phyloP scores from a whole-genome alignment of 192 early-diverging fungal genomes.

The Coemansia furcata region DNA sequence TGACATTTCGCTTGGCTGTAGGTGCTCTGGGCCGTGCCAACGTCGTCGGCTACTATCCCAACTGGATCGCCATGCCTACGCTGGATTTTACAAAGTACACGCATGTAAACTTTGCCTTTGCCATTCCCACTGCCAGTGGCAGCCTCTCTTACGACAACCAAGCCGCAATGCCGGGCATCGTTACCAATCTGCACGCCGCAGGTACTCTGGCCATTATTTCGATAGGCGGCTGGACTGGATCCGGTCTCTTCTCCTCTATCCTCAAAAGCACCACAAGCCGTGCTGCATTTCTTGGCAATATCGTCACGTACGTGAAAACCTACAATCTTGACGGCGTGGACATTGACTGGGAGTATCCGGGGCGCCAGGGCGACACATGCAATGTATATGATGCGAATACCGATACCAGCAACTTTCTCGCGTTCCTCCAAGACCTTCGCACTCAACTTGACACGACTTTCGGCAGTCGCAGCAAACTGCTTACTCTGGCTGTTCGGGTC shows the following conservation, averaged over 20 bases:
- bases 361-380: constrained; percentile 58
- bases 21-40: constrained; percentile 14
- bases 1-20: constrained; percentile 3
- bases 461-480: constrained; percentile 43
- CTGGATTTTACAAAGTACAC: constrained; percentile 45
- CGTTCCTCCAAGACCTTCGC: constrained; percentile 59
- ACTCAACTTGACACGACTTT: constrained; percentile 49
- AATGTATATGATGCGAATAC: constrained; percentile 50
- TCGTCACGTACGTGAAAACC: constrained; percentile 35
- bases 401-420: constrained; percentile 62
- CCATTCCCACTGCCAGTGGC: constrained; percentile 18
- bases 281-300: constrained; percentile 21
- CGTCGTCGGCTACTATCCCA: constrained; percentile 35
- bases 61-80: constrained; percentile 23
- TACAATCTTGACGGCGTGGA: constrained; percentile 60
- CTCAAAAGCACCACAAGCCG: constrained; percentile 34
- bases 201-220: constrained; percentile 57
- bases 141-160: constrained; percentile 20
- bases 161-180: constrained; percentile 2
- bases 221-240: constrained; percentile 73
- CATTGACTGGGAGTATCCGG: constrained; percentile 63
- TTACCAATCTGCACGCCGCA: constrained; percentile 5
- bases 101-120: constrained; percentile 62
- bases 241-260: constrained; percentile 58
- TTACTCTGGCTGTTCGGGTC: constrained; percentile 63